phyloP scores from a whole-genome alignment of 139 green algal genomes.

The Chlorella sp. region DNA sequence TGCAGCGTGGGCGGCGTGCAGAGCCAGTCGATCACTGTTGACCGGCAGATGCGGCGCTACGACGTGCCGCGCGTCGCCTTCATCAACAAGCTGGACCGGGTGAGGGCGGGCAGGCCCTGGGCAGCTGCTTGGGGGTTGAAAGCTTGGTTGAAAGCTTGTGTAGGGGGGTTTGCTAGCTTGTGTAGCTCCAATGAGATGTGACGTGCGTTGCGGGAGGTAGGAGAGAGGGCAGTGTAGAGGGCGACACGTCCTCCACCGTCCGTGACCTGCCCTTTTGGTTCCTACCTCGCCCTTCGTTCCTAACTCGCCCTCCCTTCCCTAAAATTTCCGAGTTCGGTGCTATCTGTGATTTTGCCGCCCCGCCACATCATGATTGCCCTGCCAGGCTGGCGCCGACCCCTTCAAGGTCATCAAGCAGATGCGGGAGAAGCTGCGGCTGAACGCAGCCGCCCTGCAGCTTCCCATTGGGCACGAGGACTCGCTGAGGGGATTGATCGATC shows the following conservation, averaged over 20 bases:
- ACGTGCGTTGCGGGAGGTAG: no score
- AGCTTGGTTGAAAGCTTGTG: background rate
- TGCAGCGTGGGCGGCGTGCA: slow-evolving; percentile 94
- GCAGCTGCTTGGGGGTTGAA: background rate
- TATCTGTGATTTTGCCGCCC: no score
- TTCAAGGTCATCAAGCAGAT: slow-evolving; percentile 84
- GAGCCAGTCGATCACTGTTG: slow-evolving; percentile 95
- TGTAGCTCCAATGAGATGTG: no score
- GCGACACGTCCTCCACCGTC: no score
- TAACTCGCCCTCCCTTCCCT: background rate
- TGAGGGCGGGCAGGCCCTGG: slow-evolving; percentile 34
- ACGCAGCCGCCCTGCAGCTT: slow-evolving; percentile 89
- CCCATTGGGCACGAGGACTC: slow-evolving; percentile 95
- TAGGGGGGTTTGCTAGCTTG: no score
- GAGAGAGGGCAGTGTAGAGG: no score
- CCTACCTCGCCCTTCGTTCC: no score
- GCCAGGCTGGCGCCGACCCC: slow-evolving; percentile 77
- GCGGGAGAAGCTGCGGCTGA: slow-evolving; percentile 89
- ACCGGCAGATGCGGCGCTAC: slow-evolving; percentile 97
- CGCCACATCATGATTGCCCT: no score
- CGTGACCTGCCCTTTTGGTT: no score
- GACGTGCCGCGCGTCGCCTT: slow-evolving; percentile 92
- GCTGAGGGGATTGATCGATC: slow-evolving; percentile 91
- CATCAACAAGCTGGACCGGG: slow-evolving; percentile 96
- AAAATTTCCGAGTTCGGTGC: no score